Evolutionary conservation across 495 filamentous ascomycete species (phyloP), one percentile per base, ranked within the genome.

Genomic region (Recurvomyces mirabilis): DNA sequence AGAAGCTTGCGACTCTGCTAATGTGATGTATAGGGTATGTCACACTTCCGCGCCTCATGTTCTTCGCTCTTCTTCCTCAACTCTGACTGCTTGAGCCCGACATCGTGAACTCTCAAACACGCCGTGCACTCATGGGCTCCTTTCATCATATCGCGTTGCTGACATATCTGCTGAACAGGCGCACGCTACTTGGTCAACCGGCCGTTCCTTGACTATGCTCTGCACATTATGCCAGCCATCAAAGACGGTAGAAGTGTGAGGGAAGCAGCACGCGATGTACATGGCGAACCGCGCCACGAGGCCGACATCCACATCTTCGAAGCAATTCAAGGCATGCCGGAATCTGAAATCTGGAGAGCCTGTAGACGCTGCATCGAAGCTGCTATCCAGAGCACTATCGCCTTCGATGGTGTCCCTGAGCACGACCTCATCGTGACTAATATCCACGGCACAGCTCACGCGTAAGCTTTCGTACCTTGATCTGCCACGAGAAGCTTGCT

Each of bases 371-470:
- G 82, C 38, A 69, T 96, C 24, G 60, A 75, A 19, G 83, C 84
- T 9, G 78, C 91, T 4, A 76, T 91, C 12, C 63, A 75, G 51
- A 94, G 87, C 59, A 95, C 89, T 1, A 69, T 72, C 43, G 84
- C 87, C 1, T 94, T 96, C 56, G 84, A 94, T 64, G 61, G 63
- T 12, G 55, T 53, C 18, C 26, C 65, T 18, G 71, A 75, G 41
- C 75, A 89, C 4, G n/a, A n/a, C 7, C 78, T 82, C 18, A 79
- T 94, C 23, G 77, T 94, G 34, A 96, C 89, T 7, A 95, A 94
- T 55, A 84, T 94, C 18, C 93, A 93, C 61, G 88, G 89, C 18
- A 96, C 89, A 11, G 82, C 87, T 50, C 89, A 94, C 71, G 89
- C 89, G 87, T 95, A 86, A 77, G 86, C 75, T 30, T n/a, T n/a